phyloP scores from a whole-genome alignment of 2,329 filamentous ascomycete genomes.

The Pestalotiopsis sp. region DNA sequence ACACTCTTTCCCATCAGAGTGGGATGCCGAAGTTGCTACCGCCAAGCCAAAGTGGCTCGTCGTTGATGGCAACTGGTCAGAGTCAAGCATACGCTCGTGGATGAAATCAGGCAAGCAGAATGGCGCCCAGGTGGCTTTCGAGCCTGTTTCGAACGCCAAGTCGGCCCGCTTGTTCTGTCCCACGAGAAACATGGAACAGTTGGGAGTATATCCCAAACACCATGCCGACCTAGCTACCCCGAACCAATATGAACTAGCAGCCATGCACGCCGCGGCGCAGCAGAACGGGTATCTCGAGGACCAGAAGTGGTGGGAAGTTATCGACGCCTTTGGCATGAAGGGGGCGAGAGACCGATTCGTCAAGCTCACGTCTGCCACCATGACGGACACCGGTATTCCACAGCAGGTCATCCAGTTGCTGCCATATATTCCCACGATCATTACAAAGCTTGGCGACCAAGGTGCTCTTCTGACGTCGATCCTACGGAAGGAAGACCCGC shows the following conservation, averaged over 20 bases:
- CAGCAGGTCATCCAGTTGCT: constrained; percentile 83
- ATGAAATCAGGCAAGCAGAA: constrained; percentile 60
- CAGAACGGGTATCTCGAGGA: constrained; percentile 68
- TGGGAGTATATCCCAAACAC: constrained; percentile 59
- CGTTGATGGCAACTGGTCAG: constrained; percentile 85
- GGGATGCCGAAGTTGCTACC: constrained; percentile 59
- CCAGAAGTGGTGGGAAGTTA: constrained; percentile 74
- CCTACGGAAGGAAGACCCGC: constrained; percentile 66
- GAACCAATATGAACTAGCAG: constrained; percentile 77
- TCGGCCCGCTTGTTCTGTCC: constrained; percentile 66
- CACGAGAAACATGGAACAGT: constrained; percentile 34
- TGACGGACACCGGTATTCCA: constrained; percentile 81
- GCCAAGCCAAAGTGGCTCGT: constrained; percentile 75
- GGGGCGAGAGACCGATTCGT: constrained; percentile 73
- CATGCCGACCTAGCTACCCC: constrained; percentile 78
- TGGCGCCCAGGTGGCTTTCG: constrained; percentile 70
- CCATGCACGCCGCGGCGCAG: constrained; percentile 75
- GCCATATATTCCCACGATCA: constrained; percentile 81
- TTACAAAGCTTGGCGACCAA: constrained; percentile 78
- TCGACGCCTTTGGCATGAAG: constrained; percentile 79
- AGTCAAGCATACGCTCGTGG: constrained; percentile 67
- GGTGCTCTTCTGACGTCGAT: constrained; percentile 79
- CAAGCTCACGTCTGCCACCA: constrained; percentile 61
- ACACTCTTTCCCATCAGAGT: constrained; percentile 54
- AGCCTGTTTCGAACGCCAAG: constrained; percentile 87